Evolutionary conservation across 495 filamentous ascomycete genomes (phyloP).

Genomic region (Penicillium coffeae): DNA sequence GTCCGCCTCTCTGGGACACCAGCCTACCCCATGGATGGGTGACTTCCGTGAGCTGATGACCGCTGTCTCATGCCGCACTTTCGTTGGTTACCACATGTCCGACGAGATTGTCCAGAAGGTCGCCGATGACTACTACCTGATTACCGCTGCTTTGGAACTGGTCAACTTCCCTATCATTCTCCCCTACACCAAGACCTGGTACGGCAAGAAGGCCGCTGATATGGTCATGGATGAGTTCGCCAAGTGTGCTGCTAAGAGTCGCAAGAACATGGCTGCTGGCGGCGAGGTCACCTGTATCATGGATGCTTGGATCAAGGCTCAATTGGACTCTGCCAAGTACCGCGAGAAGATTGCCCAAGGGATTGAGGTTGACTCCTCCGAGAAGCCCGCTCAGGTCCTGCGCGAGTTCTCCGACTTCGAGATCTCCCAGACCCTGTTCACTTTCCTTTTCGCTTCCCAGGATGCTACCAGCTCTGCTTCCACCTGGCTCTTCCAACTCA

Average conservation of each 20-base stretch:
- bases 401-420: conserved; percentile 88
- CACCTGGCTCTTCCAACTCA: conserved; percentile 93
- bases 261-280: conserved; percentile 86
- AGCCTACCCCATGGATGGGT: conserved; percentile 83
- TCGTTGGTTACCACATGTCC: conserved; percentile 92
- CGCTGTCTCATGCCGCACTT: conserved; percentile 90
- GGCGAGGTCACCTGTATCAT: conserved; percentile 87
- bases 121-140: conserved; percentile 92
- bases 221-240: conserved; percentile 88
- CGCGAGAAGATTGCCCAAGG: conserved; percentile 69
- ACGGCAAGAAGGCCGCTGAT: conserved; percentile 91
- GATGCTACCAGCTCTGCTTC: conserved; percentile 90
- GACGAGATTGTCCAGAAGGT: conserved; percentile 91
- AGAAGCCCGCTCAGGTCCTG: conserved; percentile 78
- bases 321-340: conserved; percentile 77
- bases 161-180: conserved; percentile 99
- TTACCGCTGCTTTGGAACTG: conserved; percentile 91
- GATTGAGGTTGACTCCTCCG: conserved; percentile 57
- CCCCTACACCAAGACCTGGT: conserved; percentile 94
- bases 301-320: conserved; percentile 86
- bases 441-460: conserved; percentile 96
- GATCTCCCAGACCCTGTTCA: conserved; percentile 92
- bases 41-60: conserved; percentile 95
- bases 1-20: conserved; percentile 60
- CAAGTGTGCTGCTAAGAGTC: conserved; percentile 89